These are phyloP conservation scores for Apodospora peruviana DNA, from an alignment of 495 filamentous ascomycete species.

Conservation along the genomic window DNA sequence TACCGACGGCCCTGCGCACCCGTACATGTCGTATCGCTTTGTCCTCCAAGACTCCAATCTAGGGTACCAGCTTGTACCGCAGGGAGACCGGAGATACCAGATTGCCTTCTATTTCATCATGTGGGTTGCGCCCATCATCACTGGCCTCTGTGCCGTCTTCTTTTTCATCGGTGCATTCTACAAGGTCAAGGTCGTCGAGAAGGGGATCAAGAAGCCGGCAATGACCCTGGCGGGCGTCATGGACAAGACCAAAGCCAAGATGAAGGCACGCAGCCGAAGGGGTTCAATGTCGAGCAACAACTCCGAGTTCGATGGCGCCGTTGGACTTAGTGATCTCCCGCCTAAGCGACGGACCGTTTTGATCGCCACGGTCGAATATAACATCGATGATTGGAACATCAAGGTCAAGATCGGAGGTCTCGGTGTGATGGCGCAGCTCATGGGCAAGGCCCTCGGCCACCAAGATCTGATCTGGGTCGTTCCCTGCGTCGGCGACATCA, in stretches of 20 bases:
- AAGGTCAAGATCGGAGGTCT: conserved; percentile 70
- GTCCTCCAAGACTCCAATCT: conserved; percentile 43
- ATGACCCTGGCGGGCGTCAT: conserved; percentile 17
- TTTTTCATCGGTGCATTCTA: conserved; percentile 58
- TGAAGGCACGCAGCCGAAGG: conserved; percentile 8
- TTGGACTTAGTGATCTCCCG: conserved; percentile 6
- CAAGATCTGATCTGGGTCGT: conserved; percentile 71
- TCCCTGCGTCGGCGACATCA: conserved; percentile 61
- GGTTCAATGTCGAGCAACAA: conserved; percentile 3
- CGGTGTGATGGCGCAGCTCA: conserved; percentile 65
- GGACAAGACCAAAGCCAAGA: conserved; percentile 45
- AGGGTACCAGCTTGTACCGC: conserved; percentile 31
- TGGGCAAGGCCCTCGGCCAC: conserved; percentile 65
- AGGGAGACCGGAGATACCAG: not conserved
- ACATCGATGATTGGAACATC: conserved; percentile 68
- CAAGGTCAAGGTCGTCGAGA: conserved; percentile 52
- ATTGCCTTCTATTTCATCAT: conserved; percentile 27
- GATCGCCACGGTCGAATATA: conserved; percentile 68
- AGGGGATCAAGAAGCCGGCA: conserved; percentile 3
- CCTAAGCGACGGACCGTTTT: conserved; percentile 41
- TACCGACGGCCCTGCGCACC: conserved; percentile 46
- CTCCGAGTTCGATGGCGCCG: conserved; percentile 17
- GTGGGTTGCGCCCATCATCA: conserved; percentile 36
- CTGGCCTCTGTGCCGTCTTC: conserved; percentile 46
- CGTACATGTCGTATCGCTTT: conserved; percentile 51